phyloP scores from a whole-genome alignment of 208 protist species.

The Herpetomonas samuelpessoai region DNA sequence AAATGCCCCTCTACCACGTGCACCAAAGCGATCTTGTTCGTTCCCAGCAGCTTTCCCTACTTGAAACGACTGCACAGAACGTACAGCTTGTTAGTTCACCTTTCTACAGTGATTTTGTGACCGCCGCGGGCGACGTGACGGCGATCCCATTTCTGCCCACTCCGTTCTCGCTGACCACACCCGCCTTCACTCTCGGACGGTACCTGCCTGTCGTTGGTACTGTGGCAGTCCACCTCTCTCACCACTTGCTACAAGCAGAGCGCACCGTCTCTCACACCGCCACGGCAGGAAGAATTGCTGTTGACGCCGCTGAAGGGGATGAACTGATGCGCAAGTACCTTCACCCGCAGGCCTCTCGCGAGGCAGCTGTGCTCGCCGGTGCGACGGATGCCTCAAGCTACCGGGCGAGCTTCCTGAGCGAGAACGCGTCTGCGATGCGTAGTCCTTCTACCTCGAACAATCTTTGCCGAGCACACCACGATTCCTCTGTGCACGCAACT shows the following conservation, averaged over 20 bases:
- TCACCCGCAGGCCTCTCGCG: constrained; percentile 5
- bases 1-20: no score
- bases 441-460: no score
- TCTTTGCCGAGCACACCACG: no score
- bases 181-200: constrained; percentile 1
- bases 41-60: no score
- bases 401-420: constrained; percentile 6
- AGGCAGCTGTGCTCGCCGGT: constrained; percentile 12
- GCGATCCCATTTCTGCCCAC: no score
- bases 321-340: not conserved
- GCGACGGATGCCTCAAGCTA: constrained; percentile 16
- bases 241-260: constrained; percentile 30
- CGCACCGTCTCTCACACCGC: constrained; percentile 3
- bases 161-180: not conserved
- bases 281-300: not conserved
- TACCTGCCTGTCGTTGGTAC: constrained; percentile 27
- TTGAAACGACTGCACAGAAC: no score
- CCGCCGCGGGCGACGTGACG: no score
- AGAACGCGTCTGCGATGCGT: no score
- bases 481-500: not conserved
- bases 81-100: no score
- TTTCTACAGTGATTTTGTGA: no score
- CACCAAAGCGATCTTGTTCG: no score
- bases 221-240: constrained; percentile 43
- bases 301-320: no score